phyloP scores from a whole-genome alignment of 2,329 filamentous ascomycete genomes.

The Beauveria sp. region DNA sequence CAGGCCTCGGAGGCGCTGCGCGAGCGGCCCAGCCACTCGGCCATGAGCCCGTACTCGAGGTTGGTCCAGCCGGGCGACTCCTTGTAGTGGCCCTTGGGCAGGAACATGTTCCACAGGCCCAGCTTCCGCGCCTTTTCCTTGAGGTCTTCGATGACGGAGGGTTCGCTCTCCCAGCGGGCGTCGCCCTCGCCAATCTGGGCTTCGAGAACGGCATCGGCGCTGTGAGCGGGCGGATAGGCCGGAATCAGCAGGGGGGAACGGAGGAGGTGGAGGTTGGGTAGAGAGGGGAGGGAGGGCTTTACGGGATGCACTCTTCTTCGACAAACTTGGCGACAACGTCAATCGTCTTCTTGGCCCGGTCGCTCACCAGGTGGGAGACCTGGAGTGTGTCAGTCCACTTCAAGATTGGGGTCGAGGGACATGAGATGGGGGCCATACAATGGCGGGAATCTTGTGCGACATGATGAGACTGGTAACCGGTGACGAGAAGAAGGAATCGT shows the following conservation, averaged over 20 bases:
- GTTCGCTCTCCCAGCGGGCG: slow-evolving; percentile 72
- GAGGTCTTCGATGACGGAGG: slow-evolving; percentile 71
- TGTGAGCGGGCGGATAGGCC: slow-evolving; percentile 20
- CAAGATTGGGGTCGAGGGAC: neutral
- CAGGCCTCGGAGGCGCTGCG: slow-evolving; percentile 75
- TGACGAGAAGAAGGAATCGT: slow-evolving; percentile 2
- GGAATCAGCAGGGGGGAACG: neutral
- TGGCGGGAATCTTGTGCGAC: slow-evolving; percentile 38
- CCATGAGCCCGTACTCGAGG: slow-evolving; percentile 96
- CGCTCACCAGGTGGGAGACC: slow-evolving; percentile 61
- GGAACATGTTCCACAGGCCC: slow-evolving; percentile 97
- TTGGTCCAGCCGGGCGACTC: slow-evolving; percentile 93
- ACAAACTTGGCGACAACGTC: slow-evolving; percentile 93
- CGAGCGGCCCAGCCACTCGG: slow-evolving; percentile 87
- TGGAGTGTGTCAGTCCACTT: slow-evolving; percentile 16
- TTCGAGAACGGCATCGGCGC: slow-evolving; percentile 70
- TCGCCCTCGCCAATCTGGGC: slow-evolving; percentile 73
- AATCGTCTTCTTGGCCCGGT: slow-evolving; percentile 73
- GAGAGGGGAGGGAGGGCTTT: slow-evolving; percentile 25
- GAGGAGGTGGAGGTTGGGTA: neutral
- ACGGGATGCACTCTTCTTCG: slow-evolving; percentile 87
- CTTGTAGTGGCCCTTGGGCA: slow-evolving; percentile 90
- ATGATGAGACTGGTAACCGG: slow-evolving; percentile 22
- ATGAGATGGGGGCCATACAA: slow-evolving; percentile 27
- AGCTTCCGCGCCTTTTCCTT: slow-evolving; percentile 76